Conservation (phyloP, 768 basidiomycete species). For the Naganishia onofrii region DNA sequence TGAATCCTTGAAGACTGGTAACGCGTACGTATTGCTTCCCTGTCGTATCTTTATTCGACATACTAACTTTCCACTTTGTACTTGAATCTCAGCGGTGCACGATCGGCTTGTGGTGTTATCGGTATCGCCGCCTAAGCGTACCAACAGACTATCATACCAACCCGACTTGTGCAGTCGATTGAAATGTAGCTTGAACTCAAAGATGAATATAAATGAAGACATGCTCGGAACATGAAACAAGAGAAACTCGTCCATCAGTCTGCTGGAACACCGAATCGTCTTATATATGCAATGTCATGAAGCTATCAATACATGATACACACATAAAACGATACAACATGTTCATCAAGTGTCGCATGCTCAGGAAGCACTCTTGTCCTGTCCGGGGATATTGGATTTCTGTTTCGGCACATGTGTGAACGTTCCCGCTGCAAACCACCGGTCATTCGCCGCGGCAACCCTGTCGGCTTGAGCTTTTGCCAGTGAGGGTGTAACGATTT, state of each 20-base stretch:
- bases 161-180: not conserved
- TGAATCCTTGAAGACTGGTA: slow-evolving; percentile 74
- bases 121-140: slow-evolving; percentile 54
- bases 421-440: slow-evolving; percentile 75
- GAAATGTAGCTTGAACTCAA: not conserved
- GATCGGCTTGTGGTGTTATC: slow-evolving; percentile 79
- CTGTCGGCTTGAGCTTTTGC: slow-evolving; percentile 65
- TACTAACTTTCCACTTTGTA: not conserved
- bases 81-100: slow-evolving; percentile 49
- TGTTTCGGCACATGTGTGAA: slow-evolving; percentile 52
- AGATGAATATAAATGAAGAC: not conserved
- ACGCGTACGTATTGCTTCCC: slow-evolving; percentile 54
- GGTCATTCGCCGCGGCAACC: slow-evolving; percentile 92
- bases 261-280: not conserved
- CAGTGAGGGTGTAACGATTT: slow-evolving; percentile 75
- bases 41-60: not conserved
- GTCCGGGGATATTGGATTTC: slow-evolving; percentile 45
- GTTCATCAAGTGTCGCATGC: not conserved
- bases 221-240: not conserved
- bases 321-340: not conserved
- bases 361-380: slow-evolving; percentile 23
- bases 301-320: not conserved
- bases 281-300: not conserved
- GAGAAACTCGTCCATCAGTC: not conserved
- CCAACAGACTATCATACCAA: not conserved